A percentile compares a stretch with the other conserved stretches of the same genome.
phyloP scores from a whole-genome alignment of 2,329 filamentous ascomycete genomes.

The Trichoderma sp. region DNA sequence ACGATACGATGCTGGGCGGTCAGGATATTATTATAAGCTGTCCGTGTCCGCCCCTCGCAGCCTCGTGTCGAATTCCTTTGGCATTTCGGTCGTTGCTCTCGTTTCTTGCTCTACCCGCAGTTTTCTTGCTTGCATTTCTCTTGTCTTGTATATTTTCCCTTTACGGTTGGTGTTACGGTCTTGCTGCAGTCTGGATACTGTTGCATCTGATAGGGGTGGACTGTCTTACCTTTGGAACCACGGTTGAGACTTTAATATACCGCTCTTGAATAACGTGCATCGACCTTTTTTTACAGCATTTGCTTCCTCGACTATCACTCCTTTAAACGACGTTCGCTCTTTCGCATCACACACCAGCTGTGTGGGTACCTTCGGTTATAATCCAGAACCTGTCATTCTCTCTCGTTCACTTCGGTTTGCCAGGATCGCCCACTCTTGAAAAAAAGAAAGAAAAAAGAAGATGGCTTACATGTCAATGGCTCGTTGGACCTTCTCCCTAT shows the following conservation, averaged over 20 bases:
- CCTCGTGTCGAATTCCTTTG: not conserved
- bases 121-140: not conserved
- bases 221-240: not conserved
- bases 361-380: not conserved
- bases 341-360: not conserved
- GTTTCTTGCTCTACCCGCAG: not conserved
- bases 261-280: not conserved
- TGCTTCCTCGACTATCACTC: not conserved
- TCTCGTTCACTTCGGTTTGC: not conserved
- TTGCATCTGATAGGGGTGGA: not conserved
- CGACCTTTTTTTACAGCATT: not conserved
- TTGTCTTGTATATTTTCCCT: not conserved
- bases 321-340: not conserved
- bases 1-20: not conserved
- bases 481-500: conserved; percentile 5
- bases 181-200: not conserved
- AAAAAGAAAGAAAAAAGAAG: not conserved
- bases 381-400: not conserved
- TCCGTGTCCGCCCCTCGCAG: not conserved
- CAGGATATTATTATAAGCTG: not conserved
- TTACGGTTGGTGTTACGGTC: not conserved
- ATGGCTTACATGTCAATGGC: conserved; percentile 14
- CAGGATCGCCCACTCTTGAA: not conserved
- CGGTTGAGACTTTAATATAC: not conserved
- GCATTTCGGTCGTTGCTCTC: not conserved